phyloP scores from a whole-genome alignment of 1,284 basidiomycete species.

The Sanguinoderma infundibulare region DNA sequence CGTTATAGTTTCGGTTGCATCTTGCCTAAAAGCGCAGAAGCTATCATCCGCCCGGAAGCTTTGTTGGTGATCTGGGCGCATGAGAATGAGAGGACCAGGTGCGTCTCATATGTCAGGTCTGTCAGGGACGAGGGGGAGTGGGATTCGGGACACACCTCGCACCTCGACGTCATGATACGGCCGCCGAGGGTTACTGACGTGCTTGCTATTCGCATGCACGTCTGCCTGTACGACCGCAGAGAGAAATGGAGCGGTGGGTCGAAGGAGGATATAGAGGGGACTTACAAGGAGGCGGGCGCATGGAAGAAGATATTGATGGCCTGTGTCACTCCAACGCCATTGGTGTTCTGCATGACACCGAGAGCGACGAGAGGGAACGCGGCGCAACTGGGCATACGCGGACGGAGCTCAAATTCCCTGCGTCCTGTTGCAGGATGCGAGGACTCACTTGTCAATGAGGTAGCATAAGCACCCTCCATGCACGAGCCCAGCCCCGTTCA shows the following conservation, averaged over 20 bases:
- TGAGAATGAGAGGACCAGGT: not conserved
- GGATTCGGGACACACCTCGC: slow-evolving; percentile 54
- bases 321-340: slow-evolving; percentile 76
- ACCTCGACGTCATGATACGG: slow-evolving; percentile 68
- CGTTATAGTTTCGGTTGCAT: slow-evolving; percentile 73
- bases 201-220: slow-evolving; percentile 58
- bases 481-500: slow-evolving; percentile 73
- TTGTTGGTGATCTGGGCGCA: slow-evolving; percentile 56
- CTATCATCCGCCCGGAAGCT: slow-evolving; percentile 56
- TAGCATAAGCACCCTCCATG: slow-evolving; percentile 75
- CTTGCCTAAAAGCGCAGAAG: slow-evolving; percentile 69
- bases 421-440: not conserved
- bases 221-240: slow-evolving; percentile 52
- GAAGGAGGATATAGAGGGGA: slow-evolving; percentile 7
- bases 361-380: slow-evolving; percentile 68
- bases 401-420: too few relatives aligned
- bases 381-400: slow-evolving; percentile 49
- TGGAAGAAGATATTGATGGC: slow-evolving; percentile 70
- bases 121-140: not conserved
- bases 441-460: slow-evolving; percentile 67
- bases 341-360: slow-evolving; percentile 59
- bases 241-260: too few relatives aligned
- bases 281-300: slow-evolving; percentile 64
- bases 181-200: slow-evolving; percentile 68
- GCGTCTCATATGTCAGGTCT: slow-evolving; percentile 61